Percentiles rank a stretch among this genome's conserved stretches.
These are phyloP conservation scores for Trichoderma brevicompactum DNA, from an alignment of 2,329 filamentous ascomycete genomes.

Conservation along the genomic window DNA sequence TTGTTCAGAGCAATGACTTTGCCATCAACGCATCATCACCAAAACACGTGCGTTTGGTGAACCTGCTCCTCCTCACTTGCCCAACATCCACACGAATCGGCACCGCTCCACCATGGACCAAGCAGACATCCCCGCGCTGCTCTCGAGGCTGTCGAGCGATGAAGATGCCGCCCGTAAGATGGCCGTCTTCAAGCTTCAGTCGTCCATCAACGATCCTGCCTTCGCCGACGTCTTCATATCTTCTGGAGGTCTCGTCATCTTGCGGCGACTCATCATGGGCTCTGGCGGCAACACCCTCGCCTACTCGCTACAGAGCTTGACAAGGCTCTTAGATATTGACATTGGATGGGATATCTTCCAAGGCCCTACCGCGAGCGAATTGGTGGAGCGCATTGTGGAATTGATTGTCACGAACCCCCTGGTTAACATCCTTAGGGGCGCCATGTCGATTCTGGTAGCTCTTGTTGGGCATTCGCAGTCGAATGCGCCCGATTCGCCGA, in stretches of 20 bases:
- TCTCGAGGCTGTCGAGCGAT: slow-evolving; percentile 67
- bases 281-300: slow-evolving; percentile 92
- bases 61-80: neutral
- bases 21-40: slow-evolving; percentile 7
- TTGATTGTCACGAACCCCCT: slow-evolving; percentile 93
- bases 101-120: slow-evolving; percentile 58
- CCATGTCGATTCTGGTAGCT: slow-evolving; percentile 94
- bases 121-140: slow-evolving; percentile 67
- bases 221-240: slow-evolving; percentile 97
- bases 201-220: slow-evolving; percentile 90
- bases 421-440: slow-evolving; percentile 94
- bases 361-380: slow-evolving; percentile 62
- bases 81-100: slow-evolving; percentile 17
- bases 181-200: slow-evolving; percentile 98
- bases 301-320: slow-evolving; percentile 89
- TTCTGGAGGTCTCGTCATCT: slow-evolving; percentile 79
- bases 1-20: slow-evolving; percentile 20
- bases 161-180: slow-evolving; percentile 96
- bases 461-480: slow-evolving; percentile 85
- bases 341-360: slow-evolving; percentile 95
- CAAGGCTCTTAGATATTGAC: slow-evolving; percentile 87
- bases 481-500: slow-evolving; percentile 44
- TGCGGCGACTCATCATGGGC: slow-evolving; percentile 81
- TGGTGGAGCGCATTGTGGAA: slow-evolving; percentile 80
- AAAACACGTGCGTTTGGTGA: slow-evolving; percentile 6